Percentiles rank a stretch among this genome's conserved stretches.
Evolutionary conservation across 2,329 filamentous ascomycete genomes (phyloP).

Genomic region (Diaporthe sp.): DNA sequence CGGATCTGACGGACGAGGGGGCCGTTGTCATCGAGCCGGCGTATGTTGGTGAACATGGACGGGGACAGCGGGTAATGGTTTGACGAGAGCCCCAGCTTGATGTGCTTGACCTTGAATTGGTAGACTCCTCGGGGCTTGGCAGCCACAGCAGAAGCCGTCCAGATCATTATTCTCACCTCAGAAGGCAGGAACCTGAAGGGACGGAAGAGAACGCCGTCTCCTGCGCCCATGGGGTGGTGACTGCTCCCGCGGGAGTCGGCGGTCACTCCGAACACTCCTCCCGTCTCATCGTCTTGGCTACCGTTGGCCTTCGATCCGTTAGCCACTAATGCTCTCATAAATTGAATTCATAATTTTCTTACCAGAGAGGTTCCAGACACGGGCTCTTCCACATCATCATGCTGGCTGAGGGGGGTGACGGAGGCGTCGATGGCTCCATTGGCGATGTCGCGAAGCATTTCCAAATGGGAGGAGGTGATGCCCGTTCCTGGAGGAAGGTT

Average conservation of each 20-base stretch:
- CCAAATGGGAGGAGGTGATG: neutral
- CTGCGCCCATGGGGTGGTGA: too few relatives aligned
- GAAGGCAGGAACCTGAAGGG: neutral
- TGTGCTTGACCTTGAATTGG: neutral
- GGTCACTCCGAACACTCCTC: too few relatives aligned
- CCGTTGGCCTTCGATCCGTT: neutral
- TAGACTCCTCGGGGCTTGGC: neutral
- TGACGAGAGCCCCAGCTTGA: neutral
- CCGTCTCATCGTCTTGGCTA: neutral
- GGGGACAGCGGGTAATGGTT: neutral
- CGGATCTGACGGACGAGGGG: neutral
- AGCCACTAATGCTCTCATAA: neutral
- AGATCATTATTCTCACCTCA: neutral
- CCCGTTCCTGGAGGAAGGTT: neutral
- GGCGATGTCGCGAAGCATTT: neutral
- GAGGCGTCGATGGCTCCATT: neutral
- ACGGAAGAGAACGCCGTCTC: neutral
- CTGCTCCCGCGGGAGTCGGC: neutral
- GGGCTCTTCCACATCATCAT: neutral
- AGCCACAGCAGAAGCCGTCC: neutral
- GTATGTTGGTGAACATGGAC: neutral
- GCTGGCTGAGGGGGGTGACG: rapidly evolving
- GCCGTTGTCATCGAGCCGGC: rapidly evolving
- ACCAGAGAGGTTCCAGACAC: too few relatives aligned
- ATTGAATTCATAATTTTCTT: too few relatives aligned